Evolutionary conservation across 2,329 filamentous ascomycete species (phyloP).

Genomic region (Ophiocordyceps camponoti-floridani): DNA sequence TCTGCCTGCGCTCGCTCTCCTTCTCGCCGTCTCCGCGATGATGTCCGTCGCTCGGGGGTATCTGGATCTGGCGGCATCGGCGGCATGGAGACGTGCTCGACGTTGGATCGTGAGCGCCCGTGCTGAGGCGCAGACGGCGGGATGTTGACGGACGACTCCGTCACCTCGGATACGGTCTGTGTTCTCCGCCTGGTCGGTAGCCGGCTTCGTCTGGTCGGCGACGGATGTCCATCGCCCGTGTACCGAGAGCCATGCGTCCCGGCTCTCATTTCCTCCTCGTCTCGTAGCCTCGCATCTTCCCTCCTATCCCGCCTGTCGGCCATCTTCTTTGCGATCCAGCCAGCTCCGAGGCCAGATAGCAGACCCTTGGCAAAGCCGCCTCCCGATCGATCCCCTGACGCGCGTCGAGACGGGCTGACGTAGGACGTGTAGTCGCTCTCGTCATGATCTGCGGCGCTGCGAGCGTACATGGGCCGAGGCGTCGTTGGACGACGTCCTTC

Average conservation of each 20-base stretch:
- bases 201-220: slow-evolving; percentile 22
- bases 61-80: slow-evolving; percentile 33
- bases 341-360: slow-evolving; percentile 44
- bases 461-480: slow-evolving; percentile 27
- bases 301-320: slow-evolving; percentile 31
- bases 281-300: slow-evolving; percentile 26
- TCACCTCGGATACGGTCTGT: slow-evolving; percentile 14
- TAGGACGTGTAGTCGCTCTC: slow-evolving; percentile 43
- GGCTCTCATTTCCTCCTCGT: slow-evolving; percentile 37
- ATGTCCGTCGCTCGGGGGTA: slow-evolving; percentile 18
- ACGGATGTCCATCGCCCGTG: slow-evolving; percentile 48
- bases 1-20: slow-evolving; percentile 27
- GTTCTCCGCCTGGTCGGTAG: slow-evolving; percentile 14
- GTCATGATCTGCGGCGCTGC: slow-evolving; percentile 24
- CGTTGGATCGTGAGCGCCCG: slow-evolving; percentile 9
- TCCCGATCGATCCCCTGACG: slow-evolving; percentile 22
- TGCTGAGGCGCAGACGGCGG: slow-evolving; percentile 7
- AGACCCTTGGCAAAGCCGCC: slow-evolving; percentile 38
- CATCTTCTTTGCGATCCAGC: slow-evolving; percentile 50
- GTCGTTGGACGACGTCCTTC: slow-evolving; percentile 27
- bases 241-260: slow-evolving; percentile 45
- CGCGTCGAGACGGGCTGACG: slow-evolving; percentile 42
- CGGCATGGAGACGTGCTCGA: slow-evolving; percentile 28
- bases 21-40: slow-evolving; percentile 27
- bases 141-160: slow-evolving; percentile 17